Evolutionary conservation across 73 alveolate species (phyloP), one percentile per base, ranked within the genome.

Genomic region (Paramecium octaurelia): DNA sequence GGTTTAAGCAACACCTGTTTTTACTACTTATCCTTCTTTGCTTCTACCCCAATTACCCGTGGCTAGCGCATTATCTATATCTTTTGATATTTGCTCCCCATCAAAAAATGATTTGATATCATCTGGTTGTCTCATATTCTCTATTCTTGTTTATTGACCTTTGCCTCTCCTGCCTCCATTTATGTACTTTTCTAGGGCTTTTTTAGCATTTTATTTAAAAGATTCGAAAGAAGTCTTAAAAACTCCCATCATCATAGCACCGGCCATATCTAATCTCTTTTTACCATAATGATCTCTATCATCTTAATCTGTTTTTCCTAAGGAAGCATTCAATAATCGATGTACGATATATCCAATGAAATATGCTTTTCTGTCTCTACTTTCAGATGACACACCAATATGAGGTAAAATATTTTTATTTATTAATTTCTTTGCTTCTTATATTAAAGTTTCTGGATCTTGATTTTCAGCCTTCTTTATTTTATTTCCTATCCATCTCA

Each of bases 221-320:
- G 88, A 86, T 88, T 99, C 95, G 92, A 98, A 97, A 40, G 96
- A 94, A 87, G 97, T 97, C 93, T 99, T 97, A 96, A 98, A 98
- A 23, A 96, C 85, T 7, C 96, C 92, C 34, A 99, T 98, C 84
- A 98, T 95, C 85, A 98, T 95, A 18, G 98, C 94, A 4, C 99
- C 99, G 27, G 99, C 99, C 99, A 97, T 97, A 94, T 98, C 99
- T 34, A 98, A 94, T 95, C 99, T 97, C 96, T 99, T 99, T 97
- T 99, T 99, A 12, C 99, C 99, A 95, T 98, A 99, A 94, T 99
- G 99, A 96, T 99, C 99, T 92, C 99, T 95, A 92, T 99, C 99
- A 95, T 99, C 99, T 91, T 98, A 99, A 23, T 87, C 94, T 11
- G 96, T 97, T 92, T 99, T 96, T 18, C 99, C 99, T n/a, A 98